Evolutionary conservation across 108 stramenopile species (phyloP), one percentile per base, ranked within the genome.

Genomic region (Nannochloropsis salina): DNA sequence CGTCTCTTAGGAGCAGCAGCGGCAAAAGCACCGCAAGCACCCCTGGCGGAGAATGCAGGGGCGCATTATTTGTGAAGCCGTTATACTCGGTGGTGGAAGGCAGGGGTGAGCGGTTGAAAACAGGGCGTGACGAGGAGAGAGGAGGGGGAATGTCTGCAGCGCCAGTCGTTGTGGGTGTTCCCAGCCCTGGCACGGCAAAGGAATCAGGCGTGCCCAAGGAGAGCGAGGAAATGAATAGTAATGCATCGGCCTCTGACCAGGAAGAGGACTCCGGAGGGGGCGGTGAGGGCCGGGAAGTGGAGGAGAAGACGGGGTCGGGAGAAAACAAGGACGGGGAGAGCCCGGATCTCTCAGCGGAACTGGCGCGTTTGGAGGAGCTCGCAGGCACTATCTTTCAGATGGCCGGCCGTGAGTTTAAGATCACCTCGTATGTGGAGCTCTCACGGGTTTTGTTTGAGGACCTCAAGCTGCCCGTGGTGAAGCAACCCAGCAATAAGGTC

Each of bases 321-420:
- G 31, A 31, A 31, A 31, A 31, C 31, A 31, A 31, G 31, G 31
- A 31, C 31, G 31, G 31, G 31, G 61, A n/a, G n/a, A n/a, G 20
- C 15, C 61, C 61, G 15, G 61, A 74, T n/a, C n/a, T 74, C 3
- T 74, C 61, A 8, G 61, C 61, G 61, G 61, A 74, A n/a, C 61
- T 74, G 61, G 61, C 5, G 3, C 61, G 61, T 15, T 3, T 74
- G 61, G 61, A 74, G 61, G 61, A 74, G 61, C n/a, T 74, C 20
- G 61, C 20, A n/a, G 20, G n/a, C 20, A n/a, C 15, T 74, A 74
- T 74, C 15, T 74, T 74, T 8, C 15, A 74, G 61, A 74, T 74
- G 61, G 61, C 61, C 20, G 61, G 61, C 15, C 61, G 61, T 15
- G 61, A 74, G 61, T 74, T 74, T 74, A 74, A 74, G 61, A 74